A percentile compares a stretch with the other conserved stretches of the same genome.
Evolutionary conservation across 768 basidiomycete species (phyloP).

Genomic region (Lactarius trivialis): DNA sequence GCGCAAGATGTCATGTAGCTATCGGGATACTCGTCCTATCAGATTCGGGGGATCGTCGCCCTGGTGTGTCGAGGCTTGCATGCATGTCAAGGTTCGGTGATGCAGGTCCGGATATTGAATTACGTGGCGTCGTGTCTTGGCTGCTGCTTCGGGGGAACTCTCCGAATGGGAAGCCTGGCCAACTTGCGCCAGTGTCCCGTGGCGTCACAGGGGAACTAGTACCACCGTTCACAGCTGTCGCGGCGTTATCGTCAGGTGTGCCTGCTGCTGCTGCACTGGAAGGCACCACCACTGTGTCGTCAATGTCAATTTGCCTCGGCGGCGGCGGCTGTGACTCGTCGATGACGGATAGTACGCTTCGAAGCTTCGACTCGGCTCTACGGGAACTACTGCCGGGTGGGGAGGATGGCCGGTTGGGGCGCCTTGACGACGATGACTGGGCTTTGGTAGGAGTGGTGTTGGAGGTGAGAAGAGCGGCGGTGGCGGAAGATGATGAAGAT

Average conservation of each 20-base stretch:
- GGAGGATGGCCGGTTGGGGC: slow-evolving; percentile 13
- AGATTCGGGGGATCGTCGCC: slow-evolving; percentile 29
- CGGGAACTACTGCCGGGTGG: slow-evolving; percentile 27
- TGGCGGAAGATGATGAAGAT: slow-evolving; percentile 20
- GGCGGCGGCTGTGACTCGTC: slow-evolving; percentile 45
- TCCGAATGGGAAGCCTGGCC: slow-evolving; percentile 38
- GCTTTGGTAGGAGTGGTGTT: slow-evolving; percentile 28
- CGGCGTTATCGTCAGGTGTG: not conserved
- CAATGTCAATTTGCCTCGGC: slow-evolving; percentile 17
- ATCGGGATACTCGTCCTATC: slow-evolving; percentile 28
- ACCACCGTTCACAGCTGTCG: not conserved
- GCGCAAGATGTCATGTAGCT: slow-evolving; percentile 22
- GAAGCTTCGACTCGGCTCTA: slow-evolving; percentile 51
- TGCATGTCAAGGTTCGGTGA: slow-evolving; percentile 23
- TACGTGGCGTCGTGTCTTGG: slow-evolving; percentile 44
- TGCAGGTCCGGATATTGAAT: slow-evolving; percentile 31
- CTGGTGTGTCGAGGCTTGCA: slow-evolving; percentile 24
- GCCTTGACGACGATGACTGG: slow-evolving; percentile 41
- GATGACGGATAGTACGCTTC: slow-evolving; percentile 64
- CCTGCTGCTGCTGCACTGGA: not conserved
- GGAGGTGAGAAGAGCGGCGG: slow-evolving; percentile 20
- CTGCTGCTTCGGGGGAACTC: slow-evolving; percentile 32
- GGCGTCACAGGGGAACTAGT: slow-evolving; percentile 3
- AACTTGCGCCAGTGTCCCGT: slow-evolving; percentile 32
- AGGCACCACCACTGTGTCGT: not conserved